Base-by-base conservation (phyloP, 371 early-diverging fungal species). In the Basidiobolus meristosporus region DNA sequence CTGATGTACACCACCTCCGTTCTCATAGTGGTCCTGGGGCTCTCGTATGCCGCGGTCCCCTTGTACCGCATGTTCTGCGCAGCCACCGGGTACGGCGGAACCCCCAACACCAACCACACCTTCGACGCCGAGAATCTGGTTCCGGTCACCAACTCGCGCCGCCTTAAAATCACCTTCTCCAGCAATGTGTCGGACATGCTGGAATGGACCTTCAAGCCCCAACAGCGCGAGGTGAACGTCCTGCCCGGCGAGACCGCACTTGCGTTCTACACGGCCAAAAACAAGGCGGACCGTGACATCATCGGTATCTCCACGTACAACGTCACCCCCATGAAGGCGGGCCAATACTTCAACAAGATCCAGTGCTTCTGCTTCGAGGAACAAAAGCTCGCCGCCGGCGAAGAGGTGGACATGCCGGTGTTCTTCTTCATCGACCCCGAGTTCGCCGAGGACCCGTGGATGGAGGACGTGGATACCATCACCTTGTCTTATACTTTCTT, bases 351-450 rank as follows among this genome's bases (percentile, higher is more conserved):
- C 47, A 97, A 95, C 73, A 97, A 95, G 68, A 93, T 95, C 42
- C 98, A 98, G 53, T 98, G 98, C 55, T 98, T 98, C 47, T 98
- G 98, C 51, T 98, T 98, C 63, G 98, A 98, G 51, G 95, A 96
- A 52, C 97, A 98, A 57, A 80, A 75, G 56, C 59, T 98, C 40
- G 68, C 58, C 26, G 81, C 95, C 0, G 76, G 75, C 1, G 98
- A 98, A 57, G 78, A 87, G 44, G 86, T 98, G 2, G 98, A 98
- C 47, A 98, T 98, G 98, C 98, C 98, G 6, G 92, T 98, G 22
- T 98, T 96, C 49, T 98, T 98, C 61, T 98, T 87, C 50, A 80
- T 98, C 40, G 98, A 98, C 47, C 97, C 97, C 7, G 96, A 89
- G 53, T 85, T 96, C 60, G 70, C 80, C 28, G 68, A 76, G n/a